Evolutionary conservation across 371 early-diverging fungal species (phyloP), one percentile per base, ranked within the genome.

Genomic region (Thermomucor indicae-seudaticae): DNA sequence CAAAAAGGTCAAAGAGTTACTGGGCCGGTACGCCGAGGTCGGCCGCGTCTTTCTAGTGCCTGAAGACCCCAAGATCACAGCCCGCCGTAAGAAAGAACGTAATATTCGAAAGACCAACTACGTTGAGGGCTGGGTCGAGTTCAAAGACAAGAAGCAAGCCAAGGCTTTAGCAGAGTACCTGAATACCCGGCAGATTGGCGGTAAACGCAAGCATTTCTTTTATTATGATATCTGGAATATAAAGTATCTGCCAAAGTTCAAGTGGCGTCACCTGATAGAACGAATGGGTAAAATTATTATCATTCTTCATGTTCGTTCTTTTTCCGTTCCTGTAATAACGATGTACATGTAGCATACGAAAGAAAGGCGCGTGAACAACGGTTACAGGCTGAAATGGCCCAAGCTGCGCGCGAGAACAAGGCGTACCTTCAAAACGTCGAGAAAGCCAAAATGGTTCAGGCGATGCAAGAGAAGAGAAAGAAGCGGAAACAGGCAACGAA

Each of bases 121-220:
- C 59, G 81, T 81, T 0, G 97, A 98, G 66, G 98, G 97, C 6
- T 98, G 98, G 98, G 84, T 98, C 4, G 98, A 98, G 67, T 97
- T 98, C 64, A 69, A 70, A 49, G 91, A 93, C 65, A 96, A 96
- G 65, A 82, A 80, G 45, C 74, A 79, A 12, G 97, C 95, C n/a
- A 88, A 92, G 57, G 64, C 70, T 10, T 77, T 86, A 3, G 97
- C 95, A 0, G 70, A 62, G 10, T 64, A 76, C 44, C 63, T 96
- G 39, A 97, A 98, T 68, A 83, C 84, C 56, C 80, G 78, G 37
- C 77, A 66, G 34, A 89, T 98, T 60, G 93, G 80, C 75, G 90
- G 91, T 19, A 93, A 90, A 57, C 92, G 92, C 60, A 75, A 84
- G 44, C 80, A 77, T 46, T 72, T 70, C 47, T 92, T 88, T 69